These are phyloP conservation scores for Phanerodontia chrysosporium DNA, from an alignment of 768 basidiomycete genomes.

Conservation along the genomic window DNA sequence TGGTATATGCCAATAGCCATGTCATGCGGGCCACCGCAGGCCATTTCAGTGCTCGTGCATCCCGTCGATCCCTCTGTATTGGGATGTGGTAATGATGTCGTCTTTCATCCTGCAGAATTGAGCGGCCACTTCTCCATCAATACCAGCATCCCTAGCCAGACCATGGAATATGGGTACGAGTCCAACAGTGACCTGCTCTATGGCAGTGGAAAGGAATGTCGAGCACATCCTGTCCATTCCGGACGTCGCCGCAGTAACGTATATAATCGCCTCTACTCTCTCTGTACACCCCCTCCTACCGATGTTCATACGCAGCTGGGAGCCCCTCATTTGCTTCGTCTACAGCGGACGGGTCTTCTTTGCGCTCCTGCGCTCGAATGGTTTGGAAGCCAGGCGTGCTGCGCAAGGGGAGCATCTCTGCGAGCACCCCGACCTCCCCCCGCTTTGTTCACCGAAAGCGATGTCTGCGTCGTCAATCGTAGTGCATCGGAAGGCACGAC, in stretches of 20 bases:
- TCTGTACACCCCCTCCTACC: neutral
- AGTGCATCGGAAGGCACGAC: constrained; percentile 8
- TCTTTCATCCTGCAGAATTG: neutral
- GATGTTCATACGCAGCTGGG: neutral
- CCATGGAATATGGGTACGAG: neutral
- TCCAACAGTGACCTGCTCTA: constrained; percentile 11
- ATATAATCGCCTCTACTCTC: neutral
- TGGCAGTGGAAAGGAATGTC: neutral
- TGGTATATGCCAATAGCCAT: constrained; percentile 2
- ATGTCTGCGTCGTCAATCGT: constrained; percentile 6
- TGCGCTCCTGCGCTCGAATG: constrained; percentile 2
- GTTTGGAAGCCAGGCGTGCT: neutral
- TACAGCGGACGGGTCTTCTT: constrained; percentile 4
- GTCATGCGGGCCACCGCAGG: neutral
- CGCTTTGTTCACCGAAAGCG: constrained; percentile 5
- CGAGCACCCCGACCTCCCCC: neutral
- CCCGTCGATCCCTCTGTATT: neutral
- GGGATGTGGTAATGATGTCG: neutral
- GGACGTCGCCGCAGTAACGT: neutral
- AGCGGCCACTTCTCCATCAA: neutral
- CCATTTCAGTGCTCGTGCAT: neutral
- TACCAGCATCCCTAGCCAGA: neutral
- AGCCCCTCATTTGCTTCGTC: constrained; percentile 5
- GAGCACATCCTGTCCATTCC: neutral
- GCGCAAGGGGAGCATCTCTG: neutral